phyloP scores from a whole-genome alignment of 805 yeast species.

The Jamesozyma lodderae region DNA sequence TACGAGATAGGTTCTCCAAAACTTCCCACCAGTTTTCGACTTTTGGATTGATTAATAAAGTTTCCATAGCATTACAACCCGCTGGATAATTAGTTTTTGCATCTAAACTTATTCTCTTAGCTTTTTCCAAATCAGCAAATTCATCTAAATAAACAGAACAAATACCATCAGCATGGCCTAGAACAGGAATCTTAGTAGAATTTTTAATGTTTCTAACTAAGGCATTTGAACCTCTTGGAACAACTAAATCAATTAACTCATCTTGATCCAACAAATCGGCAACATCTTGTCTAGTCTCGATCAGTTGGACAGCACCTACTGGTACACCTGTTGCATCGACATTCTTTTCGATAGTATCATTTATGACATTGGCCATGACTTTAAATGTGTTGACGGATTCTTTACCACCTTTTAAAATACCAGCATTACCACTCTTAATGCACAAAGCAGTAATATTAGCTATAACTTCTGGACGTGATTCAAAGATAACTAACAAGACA shows the following conservation, averaged over 20 bases:
- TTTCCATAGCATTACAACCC: constrained; percentile 97
- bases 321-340: constrained; percentile 61
- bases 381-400: constrained; percentile 81
- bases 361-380: constrained; percentile 67
- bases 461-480: constrained; percentile 95
- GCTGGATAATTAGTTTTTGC: constrained; percentile 96
- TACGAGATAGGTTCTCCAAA: constrained; percentile 41
- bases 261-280: constrained; percentile 78
- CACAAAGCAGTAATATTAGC: constrained; percentile 96
- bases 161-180: constrained; percentile 98
- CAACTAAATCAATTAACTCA: constrained; percentile 83
- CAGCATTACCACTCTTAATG: constrained; percentile 92
- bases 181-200: constrained; percentile 87
- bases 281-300: constrained; percentile 84
- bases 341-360: constrained; percentile 39
- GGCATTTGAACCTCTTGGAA: constrained; percentile 96
- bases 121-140: constrained; percentile 69
- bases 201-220: constrained; percentile 79
- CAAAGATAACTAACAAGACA: constrained; percentile 84
- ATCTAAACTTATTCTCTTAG: constrained; percentile 67
- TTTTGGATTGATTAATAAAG: constrained; percentile 48
- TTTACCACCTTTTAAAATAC: constrained; percentile 94
- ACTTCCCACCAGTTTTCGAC: constrained; percentile 32
- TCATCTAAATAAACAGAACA: constrained; percentile 81
- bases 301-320: constrained; percentile 69